Evolutionary conservation across 208 protist genomes (phyloP).

Genomic region (Plasmodiophora brassicae): DNA sequence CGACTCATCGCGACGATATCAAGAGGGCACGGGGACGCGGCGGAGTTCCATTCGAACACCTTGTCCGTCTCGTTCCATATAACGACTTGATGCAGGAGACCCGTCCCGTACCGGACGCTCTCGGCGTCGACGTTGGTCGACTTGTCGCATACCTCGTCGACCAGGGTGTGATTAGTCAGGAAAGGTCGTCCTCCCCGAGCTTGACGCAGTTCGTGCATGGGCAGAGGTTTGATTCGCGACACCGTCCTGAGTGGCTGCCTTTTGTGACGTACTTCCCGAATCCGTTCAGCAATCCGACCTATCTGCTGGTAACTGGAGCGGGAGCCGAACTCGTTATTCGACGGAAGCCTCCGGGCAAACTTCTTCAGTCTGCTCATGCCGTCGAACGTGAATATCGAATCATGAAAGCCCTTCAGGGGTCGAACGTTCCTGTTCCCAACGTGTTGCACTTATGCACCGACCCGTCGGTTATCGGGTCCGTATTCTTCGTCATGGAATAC

Average conservation of each 20-base stretch:
- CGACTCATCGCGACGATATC: too few relatives aligned
- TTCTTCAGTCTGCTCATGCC: slow-evolving; percentile 64
- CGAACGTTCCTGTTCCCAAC: slow-evolving; percentile 56
- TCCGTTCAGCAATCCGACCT: slow-evolving; percentile 1
- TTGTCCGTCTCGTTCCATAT: too few relatives aligned
- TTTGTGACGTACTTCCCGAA: neutral
- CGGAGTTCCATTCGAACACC: too few relatives aligned
- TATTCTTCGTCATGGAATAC: slow-evolving; percentile 65
- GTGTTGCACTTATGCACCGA: slow-evolving; percentile 60
- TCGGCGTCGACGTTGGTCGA: neutral
- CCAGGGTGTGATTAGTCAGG: neutral
- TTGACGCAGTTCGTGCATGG: neutral
- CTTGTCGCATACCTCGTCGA: neutral
- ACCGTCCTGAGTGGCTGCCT: too few relatives aligned
- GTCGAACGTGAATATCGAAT: slow-evolving; percentile 69
- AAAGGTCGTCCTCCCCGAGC: neutral
- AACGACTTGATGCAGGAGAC: too few relatives aligned
- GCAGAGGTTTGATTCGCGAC: neutral
- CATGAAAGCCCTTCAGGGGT: slow-evolving; percentile 40
- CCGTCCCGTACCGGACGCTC: neutral
- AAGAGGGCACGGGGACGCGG: too few relatives aligned
- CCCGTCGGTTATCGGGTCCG: slow-evolving; percentile 62
- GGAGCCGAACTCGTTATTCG: neutral
- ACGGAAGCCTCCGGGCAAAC: slow-evolving; percentile 61
- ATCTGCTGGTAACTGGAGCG: neutral